phyloP scores from a whole-genome alignment of 2,329 filamentous ascomycete species.

The Diaporthe sp. region DNA sequence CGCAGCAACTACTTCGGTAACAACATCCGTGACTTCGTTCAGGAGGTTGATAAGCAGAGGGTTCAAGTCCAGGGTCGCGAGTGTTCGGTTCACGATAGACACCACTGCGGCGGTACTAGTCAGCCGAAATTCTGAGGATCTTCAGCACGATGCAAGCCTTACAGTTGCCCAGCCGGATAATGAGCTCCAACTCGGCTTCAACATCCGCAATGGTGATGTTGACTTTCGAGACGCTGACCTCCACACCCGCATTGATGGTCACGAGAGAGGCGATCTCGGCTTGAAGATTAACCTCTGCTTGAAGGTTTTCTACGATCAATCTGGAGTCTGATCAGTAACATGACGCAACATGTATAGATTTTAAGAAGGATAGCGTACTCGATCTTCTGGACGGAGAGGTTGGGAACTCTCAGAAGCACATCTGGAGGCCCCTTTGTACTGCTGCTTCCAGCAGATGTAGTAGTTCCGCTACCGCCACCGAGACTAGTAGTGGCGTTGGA shows the following conservation, averaged over 20 bases:
- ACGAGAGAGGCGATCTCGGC: slow-evolving; percentile 72
- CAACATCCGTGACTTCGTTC: slow-evolving; percentile 64
- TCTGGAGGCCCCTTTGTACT: slow-evolving; percentile 61
- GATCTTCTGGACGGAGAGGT: slow-evolving; percentile 69
- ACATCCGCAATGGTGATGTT: slow-evolving; percentile 74
- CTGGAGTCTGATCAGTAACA: slow-evolving; percentile 15
- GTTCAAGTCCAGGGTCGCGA: slow-evolving; percentile 70
- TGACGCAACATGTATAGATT: not conserved
- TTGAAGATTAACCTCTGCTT: slow-evolving; percentile 70
- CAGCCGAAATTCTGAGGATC: not conserved
- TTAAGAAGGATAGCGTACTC: slow-evolving; percentile 50
- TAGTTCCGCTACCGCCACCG: slow-evolving; percentile 42
- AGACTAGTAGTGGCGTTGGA: slow-evolving; percentile 41
- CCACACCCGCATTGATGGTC: slow-evolving; percentile 65
- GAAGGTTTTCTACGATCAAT: slow-evolving; percentile 69
- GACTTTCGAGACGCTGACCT: slow-evolving; percentile 62
- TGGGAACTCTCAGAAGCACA: slow-evolving; percentile 68
- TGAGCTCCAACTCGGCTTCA: slow-evolving; percentile 68
- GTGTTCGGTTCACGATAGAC: slow-evolving; percentile 71
- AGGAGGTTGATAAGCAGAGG: slow-evolving; percentile 69
- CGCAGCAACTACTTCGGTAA: slow-evolving; percentile 66
- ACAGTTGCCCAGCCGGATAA: slow-evolving; percentile 68
- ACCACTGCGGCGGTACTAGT: slow-evolving; percentile 54
- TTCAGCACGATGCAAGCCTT: not conserved
- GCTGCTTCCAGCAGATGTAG: slow-evolving; percentile 38